Base-by-base conservation (phyloP, 352 stramenopile genomes). In the Globisporangium barbulae region DNA sequence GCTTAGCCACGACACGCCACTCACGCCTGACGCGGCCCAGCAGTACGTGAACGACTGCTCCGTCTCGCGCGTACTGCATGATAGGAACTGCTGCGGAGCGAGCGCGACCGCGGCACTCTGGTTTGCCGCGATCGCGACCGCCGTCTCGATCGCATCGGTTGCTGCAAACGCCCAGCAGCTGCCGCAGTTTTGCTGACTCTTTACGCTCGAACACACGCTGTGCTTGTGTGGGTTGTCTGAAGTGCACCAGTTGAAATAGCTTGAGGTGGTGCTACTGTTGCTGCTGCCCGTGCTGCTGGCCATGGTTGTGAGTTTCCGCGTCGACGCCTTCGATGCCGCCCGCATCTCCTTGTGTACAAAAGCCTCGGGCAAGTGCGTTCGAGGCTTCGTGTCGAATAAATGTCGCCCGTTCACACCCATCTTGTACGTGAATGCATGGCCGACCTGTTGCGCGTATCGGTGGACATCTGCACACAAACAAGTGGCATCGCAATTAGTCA, bases 81-180 rank as follows among this genome's bases (percentile, higher is more conserved):
- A 81, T 13, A 93, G 61, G 49, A 93, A 86, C 56, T 93, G 84
- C 71, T 93, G 81, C n/a, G 84, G 81, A 2, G 84, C 90, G 41
- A 93, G 73, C 25, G 84, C 79, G 28, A 93, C 80, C 0, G 78
- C 78, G 1, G 79, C 70, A 0, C 68, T 71, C 56, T 86, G 72
- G 41, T 89, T 85, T 17, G 83, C 78, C 0, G 80, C 76, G 56
- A 91, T 86, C 25, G 76, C 75, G 0, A 93, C 84, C 0, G 84
- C 84, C 19, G 84, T 91, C 61, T 93, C 84, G 37, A 93, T 93
- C 25, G 83, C 76, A 67, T 93, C 84, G 1, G 82, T 75, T 1
- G 84, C 84, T 15, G 82, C 84, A 37, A 93, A 93, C 2, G 84
- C 81, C 84, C 84, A 93, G 65, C 84, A 93, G 63, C 79, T 90